Percentiles rank a stretch among this genome's conserved stretches.
phyloP scores from a whole-genome alignment of 371 early-diverging fungal genomes.

The Mortierella polycephala region DNA sequence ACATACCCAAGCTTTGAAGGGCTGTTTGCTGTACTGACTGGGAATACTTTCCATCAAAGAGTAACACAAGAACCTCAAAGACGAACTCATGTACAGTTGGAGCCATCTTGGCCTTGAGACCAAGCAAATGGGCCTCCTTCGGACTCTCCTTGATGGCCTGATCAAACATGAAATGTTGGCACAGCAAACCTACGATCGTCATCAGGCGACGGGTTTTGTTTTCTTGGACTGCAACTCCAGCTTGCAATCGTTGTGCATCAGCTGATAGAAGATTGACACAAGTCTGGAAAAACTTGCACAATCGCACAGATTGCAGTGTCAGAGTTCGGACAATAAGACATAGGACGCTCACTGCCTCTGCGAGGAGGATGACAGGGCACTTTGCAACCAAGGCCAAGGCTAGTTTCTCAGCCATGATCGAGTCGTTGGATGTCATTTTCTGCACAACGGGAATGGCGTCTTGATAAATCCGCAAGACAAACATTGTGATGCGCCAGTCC shows the following conservation, averaged over 20 bases:
- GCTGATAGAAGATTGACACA: conserved; percentile 58
- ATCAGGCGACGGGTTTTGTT: conserved; percentile 63
- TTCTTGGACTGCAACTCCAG: conserved; percentile 46
- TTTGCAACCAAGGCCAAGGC: conserved; percentile 31
- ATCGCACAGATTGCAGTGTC: conserved; percentile 69
- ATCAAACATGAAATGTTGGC: conserved; percentile 85
- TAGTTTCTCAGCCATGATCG: conserved; percentile 18
- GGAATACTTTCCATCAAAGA: conserved; percentile 16
- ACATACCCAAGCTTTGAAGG: conserved; percentile 60
- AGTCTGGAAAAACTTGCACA: conserved; percentile 74
- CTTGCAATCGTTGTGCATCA: conserved; percentile 51
- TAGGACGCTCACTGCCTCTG: conserved; percentile 78
- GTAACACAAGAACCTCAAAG: conserved; percentile 11
- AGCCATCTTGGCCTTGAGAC: conserved; percentile 29
- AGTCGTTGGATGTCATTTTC: conserved; percentile 12
- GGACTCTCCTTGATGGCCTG: conserved; percentile 58
- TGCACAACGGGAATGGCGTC: conserved; percentile 22
- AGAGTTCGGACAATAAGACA: conserved; percentile 72
- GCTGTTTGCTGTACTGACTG: conserved; percentile 48
- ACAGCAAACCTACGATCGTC: conserved; percentile 75
- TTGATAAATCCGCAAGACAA: conserved; percentile 47
- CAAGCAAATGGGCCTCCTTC: conserved; percentile 53
- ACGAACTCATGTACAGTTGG: conserved; percentile 20
- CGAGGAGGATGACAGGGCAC: conserved; percentile 62
- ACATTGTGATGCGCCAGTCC: conserved; percentile 45